A percentile compares a stretch with the other conserved stretches of the same genome.
Conservation (phyloP, 1,284 basidiomycete species). For the Ganoderma multipileum region DNA sequence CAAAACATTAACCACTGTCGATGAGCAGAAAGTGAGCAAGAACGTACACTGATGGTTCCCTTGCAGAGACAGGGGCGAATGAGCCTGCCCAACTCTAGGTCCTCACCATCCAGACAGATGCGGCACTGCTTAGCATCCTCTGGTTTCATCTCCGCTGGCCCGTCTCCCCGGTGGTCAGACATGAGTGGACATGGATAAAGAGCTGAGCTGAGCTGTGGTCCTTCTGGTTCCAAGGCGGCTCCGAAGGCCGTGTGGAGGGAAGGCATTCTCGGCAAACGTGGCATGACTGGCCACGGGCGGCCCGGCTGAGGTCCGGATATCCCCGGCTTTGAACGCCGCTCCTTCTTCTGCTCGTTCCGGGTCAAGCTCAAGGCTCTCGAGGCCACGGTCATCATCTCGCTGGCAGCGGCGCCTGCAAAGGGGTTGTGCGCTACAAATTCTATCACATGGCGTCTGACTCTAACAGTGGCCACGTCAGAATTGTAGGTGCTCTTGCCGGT, state of each 20-base stretch:
- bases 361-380: background rate
- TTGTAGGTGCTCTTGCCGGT: constrained; percentile 67
- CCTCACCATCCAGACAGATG: constrained; percentile 75
- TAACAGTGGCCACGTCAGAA: constrained; percentile 46
- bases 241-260: background rate
- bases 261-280: constrained; percentile 1
- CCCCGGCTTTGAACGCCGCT: background rate
- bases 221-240: no score
- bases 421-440: background rate
- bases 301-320: background rate
- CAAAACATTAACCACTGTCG: constrained; percentile 16
- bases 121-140: constrained; percentile 68
- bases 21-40: background rate
- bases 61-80: constrained; percentile 81
- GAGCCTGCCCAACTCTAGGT: constrained; percentile 67
- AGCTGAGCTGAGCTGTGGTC: background rate
- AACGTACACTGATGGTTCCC: constrained; percentile 78
- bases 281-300: background rate
- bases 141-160: constrained; percentile 8
- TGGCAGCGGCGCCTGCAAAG: background rate
- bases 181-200: constrained; percentile 4
- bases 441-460: constrained; percentile 22
- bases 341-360: no score
- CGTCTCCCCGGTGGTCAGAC: constrained; percentile 2
- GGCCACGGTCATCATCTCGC: background rate